These are phyloP conservation scores for Massariosphaeria phaeospora DNA, from an alignment of 495 filamentous ascomycete species.

Conservation along the genomic window DNA sequence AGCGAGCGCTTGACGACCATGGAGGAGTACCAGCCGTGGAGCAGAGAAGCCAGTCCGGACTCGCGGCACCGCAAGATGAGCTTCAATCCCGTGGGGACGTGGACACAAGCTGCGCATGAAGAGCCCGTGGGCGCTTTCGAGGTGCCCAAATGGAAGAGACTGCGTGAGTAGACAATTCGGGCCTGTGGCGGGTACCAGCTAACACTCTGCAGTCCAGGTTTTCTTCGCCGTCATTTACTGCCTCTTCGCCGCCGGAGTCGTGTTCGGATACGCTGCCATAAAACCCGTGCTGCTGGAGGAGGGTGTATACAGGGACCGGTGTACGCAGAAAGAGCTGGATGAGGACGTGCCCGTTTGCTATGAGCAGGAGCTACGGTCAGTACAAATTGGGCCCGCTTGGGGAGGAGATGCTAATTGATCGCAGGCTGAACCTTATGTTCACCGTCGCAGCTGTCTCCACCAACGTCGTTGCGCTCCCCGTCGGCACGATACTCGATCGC, in stretches of 20 bases:
- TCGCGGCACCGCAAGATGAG: constrained; percentile 39
- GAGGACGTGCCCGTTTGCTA: constrained; percentile 59
- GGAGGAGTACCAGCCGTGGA: constrained; percentile 36
- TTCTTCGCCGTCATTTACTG: constrained; percentile 69
- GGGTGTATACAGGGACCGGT: constrained; percentile 65
- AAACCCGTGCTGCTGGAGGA: constrained; percentile 76
- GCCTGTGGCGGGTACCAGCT: not conserved
- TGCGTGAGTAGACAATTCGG: constrained; percentile 39
- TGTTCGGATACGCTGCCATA: constrained; percentile 80
- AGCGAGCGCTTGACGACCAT: constrained; percentile 30
- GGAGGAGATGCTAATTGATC: not conserved
- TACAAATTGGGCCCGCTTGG: not conserved
- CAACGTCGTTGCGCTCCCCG: constrained; percentile 73
- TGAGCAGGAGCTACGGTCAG: constrained; percentile 67
- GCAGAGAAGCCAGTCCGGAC: constrained; percentile 28
- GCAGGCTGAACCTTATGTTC: constrained; percentile 80
- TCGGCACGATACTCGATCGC: constrained; percentile 79
- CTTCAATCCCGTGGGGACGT: constrained; percentile 42
- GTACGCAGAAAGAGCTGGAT: constrained; percentile 54
- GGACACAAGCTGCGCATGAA: constrained; percentile 33
- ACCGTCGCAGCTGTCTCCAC: constrained; percentile 85
- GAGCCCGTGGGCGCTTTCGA: constrained; percentile 43
- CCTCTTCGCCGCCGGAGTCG: constrained; percentile 71
- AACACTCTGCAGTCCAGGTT: constrained; percentile 51
- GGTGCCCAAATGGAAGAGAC: constrained; percentile 50